phyloP scores from a whole-genome alignment of 2,329 filamentous ascomycete genomes.

The Botrytis deweyae region DNA sequence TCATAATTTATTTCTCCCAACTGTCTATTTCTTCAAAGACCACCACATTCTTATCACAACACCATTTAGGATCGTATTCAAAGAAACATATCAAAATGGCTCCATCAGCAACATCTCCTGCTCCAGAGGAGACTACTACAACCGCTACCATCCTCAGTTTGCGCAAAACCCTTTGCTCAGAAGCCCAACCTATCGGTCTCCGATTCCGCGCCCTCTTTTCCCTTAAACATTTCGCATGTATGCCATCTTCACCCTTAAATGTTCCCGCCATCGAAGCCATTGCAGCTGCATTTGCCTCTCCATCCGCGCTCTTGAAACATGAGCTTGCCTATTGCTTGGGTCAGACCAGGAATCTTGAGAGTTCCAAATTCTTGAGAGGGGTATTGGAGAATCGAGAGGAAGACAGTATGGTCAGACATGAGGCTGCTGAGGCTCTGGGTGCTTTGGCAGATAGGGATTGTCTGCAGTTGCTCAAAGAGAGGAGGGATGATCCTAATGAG shows the following conservation, averaged over 20 bases:
- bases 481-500: slow-evolving; percentile 75
- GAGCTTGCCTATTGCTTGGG: slow-evolving; percentile 96
- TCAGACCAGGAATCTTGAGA: slow-evolving; percentile 76
- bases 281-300: slow-evolving; percentile 78
- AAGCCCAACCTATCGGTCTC: slow-evolving; percentile 76
- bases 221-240: slow-evolving; percentile 85
- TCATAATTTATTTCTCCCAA: neutral
- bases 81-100: slow-evolving; percentile 33
- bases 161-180: slow-evolving; percentile 75
- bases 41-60: neutral
- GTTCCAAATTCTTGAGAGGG: slow-evolving; percentile 68
- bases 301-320: slow-evolving; percentile 90
- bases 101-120: slow-evolving; percentile 37
- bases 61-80: neutral
- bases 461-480: slow-evolving; percentile 68
- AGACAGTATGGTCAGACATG: slow-evolving; percentile 93
- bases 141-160: slow-evolving; percentile 49
- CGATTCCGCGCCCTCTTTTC: slow-evolving; percentile 98
- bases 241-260: slow-evolving; percentile 55
- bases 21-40: neutral
- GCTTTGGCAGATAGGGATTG: slow-evolving; percentile 76
- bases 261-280: slow-evolving; percentile 72
- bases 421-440: slow-evolving; percentile 91
- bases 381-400: slow-evolving; percentile 78
- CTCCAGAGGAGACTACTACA: slow-evolving; percentile 16